Evolutionary conservation across 768 basidiomycete species (phyloP).

Genomic region (Kwoniella heveanensis): DNA sequence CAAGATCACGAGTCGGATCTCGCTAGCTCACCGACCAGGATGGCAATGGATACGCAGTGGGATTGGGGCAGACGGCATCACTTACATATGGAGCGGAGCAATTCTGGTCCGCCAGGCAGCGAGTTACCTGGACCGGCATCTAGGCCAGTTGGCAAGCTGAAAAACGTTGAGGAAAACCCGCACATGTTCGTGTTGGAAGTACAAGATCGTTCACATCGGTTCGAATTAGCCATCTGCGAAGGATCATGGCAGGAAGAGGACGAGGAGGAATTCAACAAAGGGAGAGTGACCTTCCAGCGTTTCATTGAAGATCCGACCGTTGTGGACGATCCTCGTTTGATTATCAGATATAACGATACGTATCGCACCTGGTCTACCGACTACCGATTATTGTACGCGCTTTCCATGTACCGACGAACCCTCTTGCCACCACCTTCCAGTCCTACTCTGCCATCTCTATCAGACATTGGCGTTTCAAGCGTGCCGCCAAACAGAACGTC

Average conservation of each 20-base stretch:
- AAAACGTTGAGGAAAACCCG: constrained; percentile 65
- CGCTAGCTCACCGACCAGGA: constrained; percentile 12
- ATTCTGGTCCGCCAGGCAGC: constrained; percentile 7
- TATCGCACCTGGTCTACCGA: constrained; percentile 73
- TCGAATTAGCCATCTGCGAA: constrained; percentile 69
- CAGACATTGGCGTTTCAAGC: constrained; percentile 20
- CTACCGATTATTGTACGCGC: constrained; percentile 73
- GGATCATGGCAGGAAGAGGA: constrained; percentile 57
- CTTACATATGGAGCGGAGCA: constrained; percentile 8
- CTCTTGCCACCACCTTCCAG: constrained; percentile 45
- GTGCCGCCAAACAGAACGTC: constrained; percentile 13
- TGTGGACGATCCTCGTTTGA: constrained; percentile 67
- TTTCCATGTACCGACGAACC: constrained; percentile 68
- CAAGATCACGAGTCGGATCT: constrained; percentile 16
- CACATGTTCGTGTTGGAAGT: constrained; percentile 68
- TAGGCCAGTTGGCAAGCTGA: constrained; percentile 54
- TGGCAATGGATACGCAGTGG: constrained; percentile 73
- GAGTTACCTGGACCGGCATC: not conserved
- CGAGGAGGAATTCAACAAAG: constrained; percentile 65
- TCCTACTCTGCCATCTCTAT: constrained; percentile 14
- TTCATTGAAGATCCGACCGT: constrained; percentile 70
- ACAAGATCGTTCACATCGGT: constrained; percentile 64
- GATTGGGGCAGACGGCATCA: constrained; percentile 83
- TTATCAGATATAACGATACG: constrained; percentile 74
- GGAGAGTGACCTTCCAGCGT: constrained; percentile 66